Percentiles rank a stretch among this genome's conserved stretches.
Evolutionary conservation across 768 basidiomycete species (phyloP).

Genomic region (Lanmaoa rubissima): DNA sequence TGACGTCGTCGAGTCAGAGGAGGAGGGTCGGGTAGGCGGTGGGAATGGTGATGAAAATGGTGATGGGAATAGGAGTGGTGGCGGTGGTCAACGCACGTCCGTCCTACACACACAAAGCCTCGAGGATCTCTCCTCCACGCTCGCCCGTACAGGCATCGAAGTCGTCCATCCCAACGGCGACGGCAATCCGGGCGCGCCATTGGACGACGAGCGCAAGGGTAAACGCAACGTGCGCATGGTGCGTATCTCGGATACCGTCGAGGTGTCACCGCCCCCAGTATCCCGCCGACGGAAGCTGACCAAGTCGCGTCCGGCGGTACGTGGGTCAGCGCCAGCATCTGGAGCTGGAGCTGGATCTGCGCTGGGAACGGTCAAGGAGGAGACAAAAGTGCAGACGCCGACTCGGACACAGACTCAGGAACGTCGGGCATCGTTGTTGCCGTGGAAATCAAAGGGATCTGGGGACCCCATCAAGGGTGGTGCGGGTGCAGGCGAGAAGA

Average conservation of each 20-base stretch:
- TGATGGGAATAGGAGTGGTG: background rate
- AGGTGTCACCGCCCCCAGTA: constrained; percentile 18
- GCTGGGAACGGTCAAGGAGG: background rate
- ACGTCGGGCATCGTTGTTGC: constrained; percentile 21
- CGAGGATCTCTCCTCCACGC: constrained; percentile 22
- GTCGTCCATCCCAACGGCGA: background rate
- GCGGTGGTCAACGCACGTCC: background rate
- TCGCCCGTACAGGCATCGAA: constrained; percentile 20
- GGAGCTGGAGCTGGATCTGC: background rate
- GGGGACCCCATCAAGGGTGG: background rate
- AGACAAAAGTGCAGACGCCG: background rate
- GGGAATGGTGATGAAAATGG: background rate
- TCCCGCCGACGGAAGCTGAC: constrained; percentile 23
- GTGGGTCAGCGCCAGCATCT: background rate
- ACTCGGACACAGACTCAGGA: background rate
- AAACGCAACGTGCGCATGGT: constrained; percentile 26
- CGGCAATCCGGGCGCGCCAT: background rate
- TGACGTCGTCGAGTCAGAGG: constrained; percentile 16
- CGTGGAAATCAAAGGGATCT: constrained; percentile 21
- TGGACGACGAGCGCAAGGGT: constrained; percentile 1
- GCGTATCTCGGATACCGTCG: constrained; percentile 24
- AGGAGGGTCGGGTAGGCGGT: background rate
- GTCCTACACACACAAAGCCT: constrained; percentile 21
- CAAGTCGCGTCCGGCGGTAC: constrained; percentile 15
- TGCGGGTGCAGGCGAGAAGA: background rate